These are phyloP conservation scores for Lachancea dasiensis DNA, from an alignment of 805 yeast genomes.

Conservation along the genomic window DNA sequence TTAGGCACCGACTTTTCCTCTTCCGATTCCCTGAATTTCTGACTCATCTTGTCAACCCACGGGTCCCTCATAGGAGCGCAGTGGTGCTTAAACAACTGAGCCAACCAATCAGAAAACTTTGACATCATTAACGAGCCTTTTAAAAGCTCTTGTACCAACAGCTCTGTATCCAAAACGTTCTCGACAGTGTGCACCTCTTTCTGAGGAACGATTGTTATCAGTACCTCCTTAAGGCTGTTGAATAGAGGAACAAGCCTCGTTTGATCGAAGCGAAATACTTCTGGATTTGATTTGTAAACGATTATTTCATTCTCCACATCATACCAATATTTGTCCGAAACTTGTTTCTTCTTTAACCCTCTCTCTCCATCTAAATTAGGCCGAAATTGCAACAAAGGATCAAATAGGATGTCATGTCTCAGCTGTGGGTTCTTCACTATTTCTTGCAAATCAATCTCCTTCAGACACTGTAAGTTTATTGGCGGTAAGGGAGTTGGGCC, in stretches of 20 bases:
- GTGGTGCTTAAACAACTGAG: slow-evolving; percentile 73
- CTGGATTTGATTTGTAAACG: slow-evolving; percentile 33
- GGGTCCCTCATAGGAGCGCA: slow-evolving; percentile 95
- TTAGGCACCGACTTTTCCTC: slow-evolving; percentile 40
- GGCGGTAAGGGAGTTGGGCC: slow-evolving; percentile 63
- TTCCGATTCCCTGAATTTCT: slow-evolving; percentile 43
- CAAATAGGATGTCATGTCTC: slow-evolving; percentile 88
- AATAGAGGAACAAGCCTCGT: slow-evolving; percentile 62
- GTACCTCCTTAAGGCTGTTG: slow-evolving; percentile 69
- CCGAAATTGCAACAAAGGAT: slow-evolving; percentile 86
- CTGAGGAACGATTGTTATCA: slow-evolving; percentile 68
- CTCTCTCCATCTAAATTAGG: slow-evolving; percentile 90
- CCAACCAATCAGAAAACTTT: slow-evolving; percentile 66
- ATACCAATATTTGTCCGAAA: slow-evolving; percentile 79
- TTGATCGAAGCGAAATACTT: slow-evolving; percentile 29
- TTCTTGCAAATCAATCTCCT: slow-evolving; percentile 82
- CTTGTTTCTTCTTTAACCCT: slow-evolving; percentile 67
- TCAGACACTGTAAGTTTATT: slow-evolving; percentile 69
- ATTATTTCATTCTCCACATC: slow-evolving; percentile 66
- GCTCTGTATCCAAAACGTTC: slow-evolving; percentile 69
- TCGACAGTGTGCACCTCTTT: slow-evolving; percentile 63
- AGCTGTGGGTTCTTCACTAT: slow-evolving; percentile 87
- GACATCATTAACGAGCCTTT: slow-evolving; percentile 70
- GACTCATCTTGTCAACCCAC: slow-evolving; percentile 80
- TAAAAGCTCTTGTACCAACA: slow-evolving; percentile 67